phyloP scores from a whole-genome alignment of 169 alveolate species.

The Plasmodium reichenowi region DNA sequence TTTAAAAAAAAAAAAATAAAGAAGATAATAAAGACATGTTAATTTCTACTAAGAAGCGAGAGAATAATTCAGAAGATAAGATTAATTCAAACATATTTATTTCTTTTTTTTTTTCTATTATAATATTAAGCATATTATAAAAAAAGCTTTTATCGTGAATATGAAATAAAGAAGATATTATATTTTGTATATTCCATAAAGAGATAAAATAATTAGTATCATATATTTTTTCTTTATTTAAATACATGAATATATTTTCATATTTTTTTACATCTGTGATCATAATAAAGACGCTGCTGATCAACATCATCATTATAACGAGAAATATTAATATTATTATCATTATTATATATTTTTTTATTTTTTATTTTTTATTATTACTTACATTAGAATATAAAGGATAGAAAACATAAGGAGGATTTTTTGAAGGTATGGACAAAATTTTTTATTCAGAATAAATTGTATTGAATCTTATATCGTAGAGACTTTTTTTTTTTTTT shows the following conservation, averaged over 20 bases:
- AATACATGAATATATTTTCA: constrained; percentile 37
- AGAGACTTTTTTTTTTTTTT: constrained; percentile 10
- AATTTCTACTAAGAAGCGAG: constrained; percentile 52
- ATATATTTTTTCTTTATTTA: constrained; percentile 21
- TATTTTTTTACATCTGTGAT: constrained; percentile 59
- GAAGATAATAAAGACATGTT: constrained; percentile 43
- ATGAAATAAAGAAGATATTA: constrained; percentile 7
- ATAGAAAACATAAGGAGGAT: constrained; percentile 69
- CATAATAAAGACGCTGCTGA: not conserved
- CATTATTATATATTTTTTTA: too few species aligned
- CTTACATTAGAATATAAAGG: constrained; percentile 39
- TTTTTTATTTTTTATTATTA: not conserved
- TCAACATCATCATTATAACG: not conserved
- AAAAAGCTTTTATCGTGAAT: constrained; percentile 14
- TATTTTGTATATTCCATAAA: constrained; percentile 15
- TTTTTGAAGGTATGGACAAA: constrained; percentile 12
- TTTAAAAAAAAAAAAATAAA: constrained; percentile 22
- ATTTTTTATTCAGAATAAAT: constrained; percentile 14
- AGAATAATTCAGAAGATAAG: constrained; percentile 22
- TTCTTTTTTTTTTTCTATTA: constrained; percentile 29
- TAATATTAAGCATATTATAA: constrained; percentile 15
- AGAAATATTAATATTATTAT: too few species aligned
- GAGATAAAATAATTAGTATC: constrained; percentile 34
- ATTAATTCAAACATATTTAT: constrained; percentile 18
- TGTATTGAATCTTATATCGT: not conserved